phyloP scores from a whole-genome alignment of 306 rosid genomes.

The Styphnolobium japonicum region DNA sequence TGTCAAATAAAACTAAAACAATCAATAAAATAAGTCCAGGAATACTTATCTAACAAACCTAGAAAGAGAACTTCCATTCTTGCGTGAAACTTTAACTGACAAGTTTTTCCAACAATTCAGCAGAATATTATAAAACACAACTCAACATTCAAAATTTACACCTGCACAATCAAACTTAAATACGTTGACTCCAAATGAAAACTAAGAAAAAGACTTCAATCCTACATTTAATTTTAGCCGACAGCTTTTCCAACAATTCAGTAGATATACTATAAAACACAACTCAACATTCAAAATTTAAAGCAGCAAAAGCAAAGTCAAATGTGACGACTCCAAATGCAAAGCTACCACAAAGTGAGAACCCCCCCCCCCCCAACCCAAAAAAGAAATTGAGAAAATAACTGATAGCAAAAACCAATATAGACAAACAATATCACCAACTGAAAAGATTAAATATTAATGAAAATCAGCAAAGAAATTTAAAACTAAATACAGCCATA shows the following conservation, averaged over 20 bases:
- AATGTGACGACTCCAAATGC: constrained; percentile 18
- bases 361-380: neutral
- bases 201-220: constrained; percentile 1
- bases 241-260: constrained; percentile 26
- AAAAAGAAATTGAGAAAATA: neutral
- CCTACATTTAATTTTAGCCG: constrained; percentile 34
- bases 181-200: constrained; percentile 33
- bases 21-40: constrained; percentile 27
- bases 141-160: constrained; percentile 50
- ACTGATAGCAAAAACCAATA: neutral
- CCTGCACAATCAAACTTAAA: constrained; percentile 44
- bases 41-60: constrained; percentile 19
- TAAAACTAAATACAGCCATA: neutral
- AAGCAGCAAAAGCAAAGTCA: constrained; percentile 32
- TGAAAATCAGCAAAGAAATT: neutral
- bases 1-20: constrained; percentile 44
- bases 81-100: constrained; percentile 50
- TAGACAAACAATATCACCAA: neutral
- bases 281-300: constrained; percentile 36
- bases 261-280: neutral
- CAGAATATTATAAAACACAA: constrained; percentile 56
- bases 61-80: constrained; percentile 30
- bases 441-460: neutral
- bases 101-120: constrained; percentile 56
- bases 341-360: neutral